Conservation (phyloP, 345 rosid species). For the Heritiera littoralis region DNA sequence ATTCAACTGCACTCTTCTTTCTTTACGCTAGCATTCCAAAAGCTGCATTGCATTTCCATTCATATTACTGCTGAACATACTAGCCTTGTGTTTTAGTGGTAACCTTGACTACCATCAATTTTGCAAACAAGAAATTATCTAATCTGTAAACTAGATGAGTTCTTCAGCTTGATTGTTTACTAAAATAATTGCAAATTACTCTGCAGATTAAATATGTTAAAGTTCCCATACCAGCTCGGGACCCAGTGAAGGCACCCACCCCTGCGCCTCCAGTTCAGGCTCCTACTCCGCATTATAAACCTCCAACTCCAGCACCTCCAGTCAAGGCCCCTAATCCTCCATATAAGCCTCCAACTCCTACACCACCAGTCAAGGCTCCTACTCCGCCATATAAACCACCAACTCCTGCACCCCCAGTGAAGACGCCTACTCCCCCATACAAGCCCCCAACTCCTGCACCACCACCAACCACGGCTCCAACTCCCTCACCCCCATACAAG, state of each 20-base stretch:
- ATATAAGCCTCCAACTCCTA: background rate
- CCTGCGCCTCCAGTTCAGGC: background rate
- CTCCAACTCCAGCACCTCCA: background rate
- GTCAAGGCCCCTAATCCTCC: constrained; percentile 6
- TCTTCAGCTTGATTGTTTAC: background rate
- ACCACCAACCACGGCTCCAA: constrained; percentile 24
- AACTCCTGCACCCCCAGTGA: background rate
- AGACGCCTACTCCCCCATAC: constrained; percentile 3
- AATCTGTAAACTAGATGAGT: background rate
- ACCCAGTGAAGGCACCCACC: constrained; percentile 15
- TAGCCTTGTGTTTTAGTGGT: background rate
- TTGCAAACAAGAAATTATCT: background rate
- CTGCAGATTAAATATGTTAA: constrained; percentile 4
- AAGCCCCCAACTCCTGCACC: constrained; percentile 26
- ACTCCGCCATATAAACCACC: constrained; percentile 3
- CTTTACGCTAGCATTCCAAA: background rate
- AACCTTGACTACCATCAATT: background rate
- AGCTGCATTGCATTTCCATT: background rate
- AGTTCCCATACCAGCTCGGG: background rate
- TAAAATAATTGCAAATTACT: background rate
- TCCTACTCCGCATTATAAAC: background rate
- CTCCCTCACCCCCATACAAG: constrained; percentile 19
- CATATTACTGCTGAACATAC: background rate
- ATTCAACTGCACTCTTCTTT: background rate
- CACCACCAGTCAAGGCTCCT: background rate